phyloP scores from a whole-genome alignment of 495 filamentous ascomycete genomes.

The Hypoxylon fuscum region DNA sequence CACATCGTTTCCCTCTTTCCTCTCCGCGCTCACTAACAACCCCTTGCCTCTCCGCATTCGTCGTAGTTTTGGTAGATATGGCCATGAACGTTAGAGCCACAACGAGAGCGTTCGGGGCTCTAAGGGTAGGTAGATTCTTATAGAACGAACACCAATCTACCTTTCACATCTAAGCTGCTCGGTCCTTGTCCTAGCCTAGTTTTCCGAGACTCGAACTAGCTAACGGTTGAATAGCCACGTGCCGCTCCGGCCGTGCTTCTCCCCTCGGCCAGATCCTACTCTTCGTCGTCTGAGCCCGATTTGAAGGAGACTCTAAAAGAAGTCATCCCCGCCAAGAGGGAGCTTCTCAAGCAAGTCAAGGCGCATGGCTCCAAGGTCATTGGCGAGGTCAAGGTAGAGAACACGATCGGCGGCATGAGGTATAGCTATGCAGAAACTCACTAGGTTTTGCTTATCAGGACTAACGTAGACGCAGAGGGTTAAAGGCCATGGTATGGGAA shows the following conservation, averaged over 20 bases:
- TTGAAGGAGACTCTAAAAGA: conserved; percentile 85
- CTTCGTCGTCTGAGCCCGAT: conserved; percentile 80
- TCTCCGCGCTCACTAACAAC: background rate
- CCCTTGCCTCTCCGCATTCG: background rate
- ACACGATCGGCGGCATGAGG: conserved; percentile 95
- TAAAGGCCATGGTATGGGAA: conserved; percentile 99
- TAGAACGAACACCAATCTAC: background rate
- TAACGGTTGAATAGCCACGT: conserved; percentile 44
- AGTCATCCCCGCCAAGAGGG: conserved; percentile 89
- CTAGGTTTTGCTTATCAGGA: background rate
- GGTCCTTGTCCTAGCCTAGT: background rate
- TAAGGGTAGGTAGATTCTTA: conserved; percentile 57
- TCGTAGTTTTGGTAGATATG: conserved; percentile 51
- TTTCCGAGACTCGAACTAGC: background rate
- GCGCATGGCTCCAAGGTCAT: conserved; percentile 81
- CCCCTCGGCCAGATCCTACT: conserved; percentile 62
- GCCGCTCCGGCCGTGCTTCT: conserved; percentile 38
- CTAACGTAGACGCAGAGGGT: conserved; percentile 57
- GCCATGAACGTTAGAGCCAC: conserved; percentile 60
- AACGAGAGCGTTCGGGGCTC: conserved; percentile 53
- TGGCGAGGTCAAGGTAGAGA: conserved; percentile 93
- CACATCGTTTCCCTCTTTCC: background rate
- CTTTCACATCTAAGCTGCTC: background rate
- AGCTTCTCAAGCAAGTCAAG: conserved; percentile 91
- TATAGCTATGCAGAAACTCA: conserved; percentile 5